Evolutionary conservation across 352 stramenopile species (phyloP), one percentile per base, ranked within the genome.

Genomic region (Hyaloperonospora brassicae): DNA sequence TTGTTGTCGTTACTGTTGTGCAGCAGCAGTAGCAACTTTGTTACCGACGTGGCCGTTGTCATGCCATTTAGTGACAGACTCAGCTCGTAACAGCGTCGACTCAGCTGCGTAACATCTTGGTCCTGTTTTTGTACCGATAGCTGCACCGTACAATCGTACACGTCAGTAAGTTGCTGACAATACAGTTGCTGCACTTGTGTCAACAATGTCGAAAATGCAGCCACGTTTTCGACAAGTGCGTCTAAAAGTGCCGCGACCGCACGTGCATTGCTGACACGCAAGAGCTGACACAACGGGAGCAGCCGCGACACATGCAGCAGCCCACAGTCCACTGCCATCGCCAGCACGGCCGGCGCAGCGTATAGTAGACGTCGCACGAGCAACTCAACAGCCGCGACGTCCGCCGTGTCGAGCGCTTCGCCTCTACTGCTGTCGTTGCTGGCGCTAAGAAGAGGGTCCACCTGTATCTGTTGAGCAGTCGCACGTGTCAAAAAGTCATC

Each of bases 241-340:
- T 61, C 40, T n/a, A 81, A 47, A 27, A 84, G 46, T 12, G 57
- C 51, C 14, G 43, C 43, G 34, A 81, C 66, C 0, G 40, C 52
- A 1, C 53, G 47, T 0, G 39, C 51, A 35, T 79, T 84, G 43
- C 62, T 73, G 22, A 57, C 62, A 14, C 64, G 62, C 47, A 68
- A 81, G 5, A 89, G 40, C 50, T 86, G 73, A 55, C 79, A 87
- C 52, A 87, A 86, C 7, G 77, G 73, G 1, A 57, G 60, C 17
- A 90, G n/a, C 14, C 76, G 56, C 46, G 76, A 70, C 24, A 82
- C 55, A 35, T 86, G 77, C n/a, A 88, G 52, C 40, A 72, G 10
- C 0, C 49, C 63, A 10, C 44, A 47, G 24, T 51, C 27, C 4
- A 31, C 13, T 36, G 71, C 56, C 21, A 69, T 52, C 11, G 52